A percentile compares a stretch with the other conserved stretches of the same genome.
These are phyloP conservation scores for Clarireedia paspali DNA, from an alignment of 2,329 filamentous ascomycete species.

Conservation along the genomic window DNA sequence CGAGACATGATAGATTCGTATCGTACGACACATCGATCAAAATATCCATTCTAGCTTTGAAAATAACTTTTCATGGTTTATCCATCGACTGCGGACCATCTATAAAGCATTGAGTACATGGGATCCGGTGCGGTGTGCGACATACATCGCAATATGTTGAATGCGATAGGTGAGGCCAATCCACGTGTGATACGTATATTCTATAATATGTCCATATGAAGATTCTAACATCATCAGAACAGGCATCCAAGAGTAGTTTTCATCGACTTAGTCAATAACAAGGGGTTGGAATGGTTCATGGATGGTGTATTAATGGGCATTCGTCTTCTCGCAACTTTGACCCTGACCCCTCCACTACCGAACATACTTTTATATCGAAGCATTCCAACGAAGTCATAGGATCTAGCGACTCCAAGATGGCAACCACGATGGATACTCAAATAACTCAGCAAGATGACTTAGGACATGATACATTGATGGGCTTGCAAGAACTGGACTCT, in stretches of 20 bases:
- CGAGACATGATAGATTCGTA: slow-evolving; percentile 20
- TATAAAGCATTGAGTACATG: not conserved
- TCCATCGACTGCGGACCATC: slow-evolving; percentile 1
- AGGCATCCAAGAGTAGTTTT: slow-evolving; percentile 13
- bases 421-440: slow-evolving; percentile 29
- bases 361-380: slow-evolving; percentile 25
- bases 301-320: slow-evolving; percentile 25
- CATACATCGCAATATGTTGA: slow-evolving; percentile 19
- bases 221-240: slow-evolving; percentile 16
- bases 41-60: slow-evolving; percentile 10
- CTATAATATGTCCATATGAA: slow-evolving; percentile 16
- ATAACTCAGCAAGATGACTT: slow-evolving; percentile 22
- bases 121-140: slow-evolving; percentile 9
- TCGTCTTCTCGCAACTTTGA: slow-evolving; percentile 19
- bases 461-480: slow-evolving; percentile 30
- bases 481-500: slow-evolving; percentile 31
- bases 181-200: slow-evolving; percentile 28
- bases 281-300: slow-evolving; percentile 12
- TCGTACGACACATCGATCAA: slow-evolving; percentile 22
- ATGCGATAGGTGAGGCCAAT: slow-evolving; percentile 28
- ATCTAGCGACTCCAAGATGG: slow-evolving; percentile 30
- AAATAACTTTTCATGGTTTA: slow-evolving; percentile 4
- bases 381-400: slow-evolving; percentile 29
- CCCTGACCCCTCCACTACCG: slow-evolving; percentile 18
- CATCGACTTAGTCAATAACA: slow-evolving; percentile 9